Percentiles rank a stretch among this genome's conserved stretches.
These are phyloP conservation scores for Auricularia heimuer DNA, from an alignment of 768 basidiomycete species.

Conservation along the genomic window DNA sequence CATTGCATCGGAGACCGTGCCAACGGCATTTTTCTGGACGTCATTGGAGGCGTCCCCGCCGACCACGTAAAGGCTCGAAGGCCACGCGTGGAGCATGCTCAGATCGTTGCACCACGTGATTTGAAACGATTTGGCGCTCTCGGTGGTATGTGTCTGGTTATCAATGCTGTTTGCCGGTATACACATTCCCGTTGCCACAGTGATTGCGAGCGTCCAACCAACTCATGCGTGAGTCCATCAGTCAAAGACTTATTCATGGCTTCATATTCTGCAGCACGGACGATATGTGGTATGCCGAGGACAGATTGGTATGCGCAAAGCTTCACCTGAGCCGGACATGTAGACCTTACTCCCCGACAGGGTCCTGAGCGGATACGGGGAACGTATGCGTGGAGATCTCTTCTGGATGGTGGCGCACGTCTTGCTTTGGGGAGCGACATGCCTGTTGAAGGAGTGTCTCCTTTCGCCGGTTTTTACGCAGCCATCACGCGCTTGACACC, in stretches of 20 bases:
- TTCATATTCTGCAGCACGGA: conserved; percentile 45
- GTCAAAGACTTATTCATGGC: background rate
- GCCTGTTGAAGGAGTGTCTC: conserved; percentile 86
- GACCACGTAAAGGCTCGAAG: conserved; percentile 53
- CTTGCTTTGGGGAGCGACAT: conserved; percentile 60
- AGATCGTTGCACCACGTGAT: conserved; percentile 69
- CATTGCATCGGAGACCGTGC: conserved; percentile 87
- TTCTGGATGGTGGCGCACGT: conserved; percentile 47
- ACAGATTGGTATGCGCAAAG: conserved; percentile 44
- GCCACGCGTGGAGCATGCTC: conserved; percentile 87
- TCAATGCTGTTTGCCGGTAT: conserved; percentile 1
- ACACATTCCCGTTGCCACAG: conserved; percentile 26
- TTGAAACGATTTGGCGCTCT: conserved; percentile 57
- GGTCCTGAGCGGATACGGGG: conserved; percentile 75
- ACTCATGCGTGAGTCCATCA: conserved; percentile 63
- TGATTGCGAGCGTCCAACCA: conserved; percentile 87
- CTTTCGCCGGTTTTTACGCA: conserved; percentile 83
- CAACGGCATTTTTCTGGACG: conserved; percentile 72
- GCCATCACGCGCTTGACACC: conserved; percentile 64
- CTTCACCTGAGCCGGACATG: background rate
- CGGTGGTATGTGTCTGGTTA: conserved; percentile 44
- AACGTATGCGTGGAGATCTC: conserved; percentile 81
- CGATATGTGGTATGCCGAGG: conserved; percentile 90
- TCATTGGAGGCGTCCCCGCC: conserved; percentile 61
- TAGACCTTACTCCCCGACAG: conserved; percentile 25